Conservation (phyloP, 805 yeast genomes). For the Torulaspora quercuum region DNA sequence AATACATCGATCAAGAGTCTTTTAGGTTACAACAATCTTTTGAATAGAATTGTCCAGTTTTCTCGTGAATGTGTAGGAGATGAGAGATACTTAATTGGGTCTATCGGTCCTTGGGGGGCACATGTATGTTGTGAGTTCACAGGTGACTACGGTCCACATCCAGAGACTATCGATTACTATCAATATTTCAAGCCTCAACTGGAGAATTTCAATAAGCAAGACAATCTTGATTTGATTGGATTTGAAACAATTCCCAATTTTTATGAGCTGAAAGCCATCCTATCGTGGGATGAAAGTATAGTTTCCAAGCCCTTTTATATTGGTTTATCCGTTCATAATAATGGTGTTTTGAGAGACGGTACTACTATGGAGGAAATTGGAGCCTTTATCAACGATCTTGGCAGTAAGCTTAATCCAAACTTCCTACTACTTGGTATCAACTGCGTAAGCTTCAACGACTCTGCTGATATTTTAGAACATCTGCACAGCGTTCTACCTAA, state of each 20-base stretch:
- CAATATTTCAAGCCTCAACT: slow-evolving; percentile 39
- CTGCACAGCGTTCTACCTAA: slow-evolving; percentile 23
- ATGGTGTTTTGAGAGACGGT: slow-evolving; percentile 49
- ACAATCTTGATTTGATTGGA: slow-evolving; percentile 53
- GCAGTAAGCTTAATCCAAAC: slow-evolving; percentile 26
- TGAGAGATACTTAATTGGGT: slow-evolving; percentile 42
- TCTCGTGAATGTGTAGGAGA: slow-evolving; percentile 28
- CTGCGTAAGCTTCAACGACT: slow-evolving; percentile 52
- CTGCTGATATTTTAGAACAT: slow-evolving; percentile 40
- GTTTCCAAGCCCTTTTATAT: slow-evolving; percentile 44
- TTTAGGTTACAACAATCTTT: slow-evolving; percentile 22
- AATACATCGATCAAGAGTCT: slow-evolving; percentile 26
- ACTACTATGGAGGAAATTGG: slow-evolving; percentile 40
- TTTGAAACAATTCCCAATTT: slow-evolving; percentile 74
- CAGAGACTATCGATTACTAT: slow-evolving; percentile 32
- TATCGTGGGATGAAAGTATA: slow-evolving; percentile 39
- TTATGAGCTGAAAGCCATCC: slow-evolving; percentile 51
- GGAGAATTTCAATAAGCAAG: slow-evolving; percentile 46
- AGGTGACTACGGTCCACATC: slow-evolving; percentile 52
- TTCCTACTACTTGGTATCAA: slow-evolving; percentile 62
- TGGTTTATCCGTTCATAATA: slow-evolving; percentile 43
- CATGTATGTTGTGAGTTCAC: slow-evolving; percentile 65
- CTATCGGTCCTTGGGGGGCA: slow-evolving; percentile 80
- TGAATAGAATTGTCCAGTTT: slow-evolving; percentile 25
- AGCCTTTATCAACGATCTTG: slow-evolving; percentile 18